Base-by-base conservation (phyloP, 2,329 filamentous ascomycete species). In the Meredithiella fracta region DNA sequence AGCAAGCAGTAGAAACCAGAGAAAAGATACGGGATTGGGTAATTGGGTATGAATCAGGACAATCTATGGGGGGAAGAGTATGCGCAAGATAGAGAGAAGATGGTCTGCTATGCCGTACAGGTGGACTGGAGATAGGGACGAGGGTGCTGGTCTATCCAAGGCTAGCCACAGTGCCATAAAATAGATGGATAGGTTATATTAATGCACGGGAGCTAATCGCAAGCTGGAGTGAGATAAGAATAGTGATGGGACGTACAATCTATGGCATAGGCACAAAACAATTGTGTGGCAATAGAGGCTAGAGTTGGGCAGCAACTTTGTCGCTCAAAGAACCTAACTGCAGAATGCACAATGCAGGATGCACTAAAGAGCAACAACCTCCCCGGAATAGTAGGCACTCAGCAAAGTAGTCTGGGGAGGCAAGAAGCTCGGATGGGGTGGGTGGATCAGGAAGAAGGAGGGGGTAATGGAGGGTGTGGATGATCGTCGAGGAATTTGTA, bases 291-390 rank as follows among this genome's bases (percentile, higher is more conserved):
- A 37, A 42, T 23, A 9, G 42, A 55, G 40, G 23, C 37, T 42
- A 53, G 51, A 26, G n/a, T 59, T 56, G 57, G 53, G 53, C 57
- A 56, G 57, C 57, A 59, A 56, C 53, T 53, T 50, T 31, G 22
- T 56, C 49, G 29, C 54, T 55, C 40, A 52, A 58, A 37, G 51
- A 53, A 47, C 23, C 25, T 25, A 56, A 51, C 55, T 56, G 38
- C 55, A 51, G 31, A 54, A 54, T 49, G 56, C 51, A 26, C 52
- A 50, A 58, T 58, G 56, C 56, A 58, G 56, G 56, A 58, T 58
- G 52, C 51, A 53, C 37, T 52, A 56, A 56, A 51, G 42, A 40
- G 42, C 42, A 37, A 7, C 22, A 49, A 49, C 53, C 53, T 37
- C 37, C 22, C 11, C 17, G 25, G 7, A 49, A 49, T 49, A n/a